Evolutionary conservation across 2,329 filamentous ascomycete species (phyloP), one percentile per base, ranked within the genome.

Genomic region (Colletotrichum costaricense): DNA sequence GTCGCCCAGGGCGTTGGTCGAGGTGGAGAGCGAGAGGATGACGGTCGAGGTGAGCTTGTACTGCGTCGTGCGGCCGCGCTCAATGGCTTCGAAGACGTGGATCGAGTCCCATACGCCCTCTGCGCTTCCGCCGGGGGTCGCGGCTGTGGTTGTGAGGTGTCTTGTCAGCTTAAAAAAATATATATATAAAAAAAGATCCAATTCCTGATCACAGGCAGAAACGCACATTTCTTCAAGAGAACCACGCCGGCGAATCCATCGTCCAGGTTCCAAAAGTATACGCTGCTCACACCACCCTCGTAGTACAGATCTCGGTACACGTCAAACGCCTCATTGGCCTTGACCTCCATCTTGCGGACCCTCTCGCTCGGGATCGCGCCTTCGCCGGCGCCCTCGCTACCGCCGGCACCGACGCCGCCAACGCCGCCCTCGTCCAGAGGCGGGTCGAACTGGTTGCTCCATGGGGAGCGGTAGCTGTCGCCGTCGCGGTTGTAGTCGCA

Each of bases 401-500:
- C 82, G n/a, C 86, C 87, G 1, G 85, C 84, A 9, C 87, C 86
- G 3, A 88, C 85, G 33, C 87, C 89, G 6, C 80, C 78, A 9
- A 78, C 80, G 62, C 91, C 90, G 63, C 88, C 89, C 76, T 89
- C 89, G 76, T 94, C 93, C 73, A 98, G 89, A 16, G 95, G 93
- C 22, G 96, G 97, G 82, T 98, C 95, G 83, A 99, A 99, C 84
- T 98, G 94, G 86, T 98, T 98, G 86, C 93, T 97, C 97, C 97
- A 99, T n/a, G 97, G 97, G 76, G 94, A 97, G 75, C 97, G 93
- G 89, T 98, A 98, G 85, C 94, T 97, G 86, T 98, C 96, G 75
- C 97, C 97, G 85, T 99, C 97, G 76, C 97, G 95, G 89, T 99
- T 99, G 90, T 99, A 99, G 89, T 99, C 97, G 88, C 97, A 99